phyloP scores from a whole-genome alignment of 2,329 filamentous ascomycete species.

The Clarireedia homoeocarpa region DNA sequence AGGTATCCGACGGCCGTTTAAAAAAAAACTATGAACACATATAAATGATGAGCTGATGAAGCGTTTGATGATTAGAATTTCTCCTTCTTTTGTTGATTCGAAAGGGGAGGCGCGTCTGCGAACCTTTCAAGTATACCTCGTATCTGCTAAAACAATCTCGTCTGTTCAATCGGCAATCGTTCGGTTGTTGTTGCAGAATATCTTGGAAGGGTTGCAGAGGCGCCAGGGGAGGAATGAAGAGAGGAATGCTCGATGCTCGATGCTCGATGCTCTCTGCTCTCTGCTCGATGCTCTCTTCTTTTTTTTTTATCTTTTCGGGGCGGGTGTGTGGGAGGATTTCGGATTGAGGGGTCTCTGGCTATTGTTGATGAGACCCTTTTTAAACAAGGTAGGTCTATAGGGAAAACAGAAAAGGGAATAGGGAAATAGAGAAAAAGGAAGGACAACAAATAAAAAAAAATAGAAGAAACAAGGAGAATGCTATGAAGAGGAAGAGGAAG shows the following conservation, averaged over 20 bases:
- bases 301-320: background rate
- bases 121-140: slow-evolving; percentile 7
- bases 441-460: background rate
- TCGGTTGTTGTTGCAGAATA: slow-evolving; percentile 2
- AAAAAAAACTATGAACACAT: background rate
- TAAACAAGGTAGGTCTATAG: background rate
- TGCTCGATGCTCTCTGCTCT: background rate
- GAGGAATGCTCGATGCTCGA: slow-evolving; percentile 1
- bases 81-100: background rate
- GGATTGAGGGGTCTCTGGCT: background rate
- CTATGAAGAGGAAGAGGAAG: background rate
- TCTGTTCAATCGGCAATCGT: background rate
- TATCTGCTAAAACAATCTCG: slow-evolving; percentile 2
- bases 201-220: background rate
- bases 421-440: background rate
- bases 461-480: slow-evolving; percentile 6
- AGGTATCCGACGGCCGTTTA: background rate
- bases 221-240: slow-evolving; percentile 7
- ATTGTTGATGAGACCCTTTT: background rate
- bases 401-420: background rate
- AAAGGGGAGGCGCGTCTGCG: slow-evolving; percentile 4
- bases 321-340: background rate
- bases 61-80: background rate
- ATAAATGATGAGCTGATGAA: slow-evolving; percentile 1
- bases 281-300: background rate